Conservation (phyloP, 176 grass and related monocot species). For the Urochloa ruziziensis region DNA sequence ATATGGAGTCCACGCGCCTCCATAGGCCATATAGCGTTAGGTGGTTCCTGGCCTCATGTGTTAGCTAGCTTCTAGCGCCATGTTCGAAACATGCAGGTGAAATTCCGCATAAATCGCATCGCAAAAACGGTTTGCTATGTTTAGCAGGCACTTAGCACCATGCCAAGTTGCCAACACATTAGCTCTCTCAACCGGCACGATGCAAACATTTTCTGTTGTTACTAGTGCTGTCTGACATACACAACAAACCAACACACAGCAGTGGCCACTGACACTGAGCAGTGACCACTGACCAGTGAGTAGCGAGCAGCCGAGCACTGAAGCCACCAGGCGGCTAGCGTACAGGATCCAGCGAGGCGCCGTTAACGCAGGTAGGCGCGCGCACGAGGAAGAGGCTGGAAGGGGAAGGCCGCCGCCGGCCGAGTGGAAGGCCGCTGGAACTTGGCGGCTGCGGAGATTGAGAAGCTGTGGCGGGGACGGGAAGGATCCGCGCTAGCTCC, state of each 20-base stretch:
- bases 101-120: not conserved
- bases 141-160: not conserved
- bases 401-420: not conserved
- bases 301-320: no score
- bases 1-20: not conserved
- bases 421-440: not conserved
- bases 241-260: not conserved
- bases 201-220: not conserved
- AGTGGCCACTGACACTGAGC: not conserved
- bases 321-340: not conserved
- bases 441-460: not conserved
- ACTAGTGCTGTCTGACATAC: not conserved
- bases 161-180: not conserved
- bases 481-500: slow-evolving; percentile 36
- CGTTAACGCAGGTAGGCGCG: not conserved
- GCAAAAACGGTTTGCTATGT: not conserved
- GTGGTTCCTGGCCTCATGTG: no score
- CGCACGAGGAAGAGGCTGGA: not conserved
- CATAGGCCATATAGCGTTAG: no score
- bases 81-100: not conserved
- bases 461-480: not conserved
- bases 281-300: not conserved
- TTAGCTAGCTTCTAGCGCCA: not conserved
- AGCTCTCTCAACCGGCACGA: not conserved
- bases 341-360: not conserved